Base-by-base conservation (phyloP, 2,329 filamentous ascomycete species). In the Aspergillus transmontanensis region DNA sequence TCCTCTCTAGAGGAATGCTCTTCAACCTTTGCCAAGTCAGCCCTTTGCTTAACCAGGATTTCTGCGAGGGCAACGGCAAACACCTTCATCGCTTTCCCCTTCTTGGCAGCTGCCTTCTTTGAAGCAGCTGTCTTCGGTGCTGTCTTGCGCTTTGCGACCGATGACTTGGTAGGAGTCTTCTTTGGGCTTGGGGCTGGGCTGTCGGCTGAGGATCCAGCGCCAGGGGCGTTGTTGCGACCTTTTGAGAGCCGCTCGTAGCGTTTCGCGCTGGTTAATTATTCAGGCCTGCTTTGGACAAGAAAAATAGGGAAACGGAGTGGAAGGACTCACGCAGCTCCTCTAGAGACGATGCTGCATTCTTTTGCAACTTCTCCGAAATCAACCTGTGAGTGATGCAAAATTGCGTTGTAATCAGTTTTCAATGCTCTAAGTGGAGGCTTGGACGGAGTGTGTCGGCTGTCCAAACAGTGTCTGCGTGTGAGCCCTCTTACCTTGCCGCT, bases 171-270 rank as follows among this genome's bases (percentile, higher is more conserved):
- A 34, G 26, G 26, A 28, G 26, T 6, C 36, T 55, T 55, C n/a
- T 41, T 55, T 4, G 51, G 32, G 21, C 51, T 55, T 14, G 51
- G 11, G 6, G 62, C 66, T 30, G 72, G 69, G 50, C 66, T 66
- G 61, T 89, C 84, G 11, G 39, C 28, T 10, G 43, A 6, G 1
- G 64, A 39, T 36, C 23, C 82, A 66, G 88, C 80, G 10, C 83
- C 78, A 23, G 32, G n/a, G 12, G 32, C 12, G 10, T 39, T 39
- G 51, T 10, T 36, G 32, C 34, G 48, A 19, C 28, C 16, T 73
- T 89, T 88, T 77, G 89, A 81, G 72, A 91, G 82, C 36, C 89
- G 85, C 75, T 89, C 87, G 70, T 89, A 91, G 68, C 89, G 81
- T 77, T 91, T 91, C 66, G 87, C 85, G 1, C 89, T 91, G 70